Percentiles rank a stretch among this genome's conserved stretches.
These are phyloP conservation scores for Hordeum marinum DNA, from an alignment of 176 grass and related monocot genomes.

Conservation along the genomic window DNA sequence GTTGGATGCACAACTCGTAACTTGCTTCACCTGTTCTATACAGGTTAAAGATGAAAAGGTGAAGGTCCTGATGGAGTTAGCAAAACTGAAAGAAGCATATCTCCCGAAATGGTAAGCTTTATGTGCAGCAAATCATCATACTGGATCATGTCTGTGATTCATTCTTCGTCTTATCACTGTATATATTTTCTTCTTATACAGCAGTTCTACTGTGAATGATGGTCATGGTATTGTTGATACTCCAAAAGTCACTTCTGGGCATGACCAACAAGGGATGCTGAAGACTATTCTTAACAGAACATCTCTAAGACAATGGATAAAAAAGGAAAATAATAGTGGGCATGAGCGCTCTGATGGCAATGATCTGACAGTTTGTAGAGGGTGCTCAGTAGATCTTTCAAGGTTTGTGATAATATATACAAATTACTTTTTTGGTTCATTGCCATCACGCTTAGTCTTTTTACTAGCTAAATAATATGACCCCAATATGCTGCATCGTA, in stretches of 20 bases:
- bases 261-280: slow-evolving; percentile 75
- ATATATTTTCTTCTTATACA: slow-evolving; percentile 25
- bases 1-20: not conserved
- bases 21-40: slow-evolving; percentile 25
- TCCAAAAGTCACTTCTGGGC: slow-evolving; percentile 30
- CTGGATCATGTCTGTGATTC: not conserved
- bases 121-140: slow-evolving; percentile 17
- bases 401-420: slow-evolving; percentile 48
- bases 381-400: slow-evolving; percentile 56
- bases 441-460: not conserved
- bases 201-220: slow-evolving; percentile 18
- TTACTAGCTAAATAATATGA: not conserved
- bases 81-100: slow-evolving; percentile 81
- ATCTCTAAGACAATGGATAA: slow-evolving; percentile 72
- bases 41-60: slow-evolving; percentile 95
- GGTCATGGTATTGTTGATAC: slow-evolving; percentile 26
- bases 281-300: slow-evolving; percentile 76
- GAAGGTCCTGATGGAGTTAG: slow-evolving; percentile 77
- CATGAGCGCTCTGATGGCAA: slow-evolving; percentile 34
- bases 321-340: slow-evolving; percentile 39
- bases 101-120: slow-evolving; percentile 61
- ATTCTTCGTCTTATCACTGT: slow-evolving; percentile 18
- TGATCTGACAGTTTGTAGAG: slow-evolving; percentile 29
- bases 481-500: not conserved
- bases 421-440: not conserved